These are phyloP conservation scores for Ustilago esculenta DNA, from an alignment of 1,284 basidiomycete species.

Conservation along the genomic window DNA sequence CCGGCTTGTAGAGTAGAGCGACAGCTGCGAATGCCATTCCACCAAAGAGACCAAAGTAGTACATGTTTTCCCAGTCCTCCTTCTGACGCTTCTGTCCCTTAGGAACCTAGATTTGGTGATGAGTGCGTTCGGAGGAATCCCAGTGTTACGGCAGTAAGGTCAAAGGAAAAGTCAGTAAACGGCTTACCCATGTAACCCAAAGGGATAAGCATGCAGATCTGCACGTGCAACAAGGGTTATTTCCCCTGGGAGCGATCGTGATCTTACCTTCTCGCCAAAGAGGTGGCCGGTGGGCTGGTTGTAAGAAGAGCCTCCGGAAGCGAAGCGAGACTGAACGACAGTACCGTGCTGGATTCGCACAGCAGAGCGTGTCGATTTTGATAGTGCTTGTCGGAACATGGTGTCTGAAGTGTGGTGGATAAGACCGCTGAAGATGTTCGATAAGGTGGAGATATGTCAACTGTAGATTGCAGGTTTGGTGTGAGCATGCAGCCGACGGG, in stretches of 20 bases:
- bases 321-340: conserved; percentile 33
- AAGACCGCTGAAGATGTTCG: too few relatives aligned
- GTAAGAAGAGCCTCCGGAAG: conserved; percentile 52
- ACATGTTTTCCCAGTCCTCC: conserved; percentile 77
- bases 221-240: background rate
- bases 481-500: conserved; percentile 9
- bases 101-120: conserved; percentile 68
- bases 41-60: conserved; percentile 77
- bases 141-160: too few relatives aligned
- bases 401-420: conserved; percentile 5
- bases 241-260: background rate
- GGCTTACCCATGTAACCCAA: too few relatives aligned
- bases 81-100: conserved; percentile 82
- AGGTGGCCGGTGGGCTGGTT: conserved; percentile 64
- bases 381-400: conserved; percentile 41
- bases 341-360: conserved; percentile 30
- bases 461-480: conserved; percentile 1
- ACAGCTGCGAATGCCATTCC: conserved; percentile 81
- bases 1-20: conserved; percentile 90
- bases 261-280: conserved; percentile 63
- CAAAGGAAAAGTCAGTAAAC: too few relatives aligned
- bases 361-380: conserved; percentile 29
- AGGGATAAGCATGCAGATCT: too few relatives aligned
- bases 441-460: too few relatives aligned
- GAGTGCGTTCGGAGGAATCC: too few relatives aligned